These are phyloP conservation scores for Scortechinia acanthostroma DNA, from an alignment of 2,329 filamentous ascomycete genomes.

Conservation along the genomic window DNA sequence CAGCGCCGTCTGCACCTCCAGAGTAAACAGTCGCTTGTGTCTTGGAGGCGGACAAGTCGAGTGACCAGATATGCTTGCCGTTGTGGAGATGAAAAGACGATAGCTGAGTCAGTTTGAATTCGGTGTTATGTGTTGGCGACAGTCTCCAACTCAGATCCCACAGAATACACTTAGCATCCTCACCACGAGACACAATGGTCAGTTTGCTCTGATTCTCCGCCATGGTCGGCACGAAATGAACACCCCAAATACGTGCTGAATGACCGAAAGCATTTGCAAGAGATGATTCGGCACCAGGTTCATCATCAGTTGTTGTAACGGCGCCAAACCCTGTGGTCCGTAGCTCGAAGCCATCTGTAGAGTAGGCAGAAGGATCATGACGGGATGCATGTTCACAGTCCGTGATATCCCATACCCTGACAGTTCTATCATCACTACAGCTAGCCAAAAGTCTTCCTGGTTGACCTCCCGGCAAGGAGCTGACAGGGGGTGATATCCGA, in stretches of 20 bases:
- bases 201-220: constrained; percentile 8
- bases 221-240: constrained; percentile 33
- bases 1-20: constrained; percentile 51
- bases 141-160: constrained; percentile 29
- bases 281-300: constrained; percentile 16
- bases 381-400: constrained; percentile 23
- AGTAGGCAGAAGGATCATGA: constrained; percentile 9
- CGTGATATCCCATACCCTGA: constrained; percentile 53
- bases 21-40: constrained; percentile 22
- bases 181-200: constrained; percentile 46
- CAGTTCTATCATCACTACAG: constrained; percentile 58
- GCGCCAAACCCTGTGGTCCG: constrained; percentile 5
- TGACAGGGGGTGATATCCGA: constrained; percentile 31
- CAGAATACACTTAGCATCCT: constrained; percentile 47
- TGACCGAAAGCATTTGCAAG: constrained; percentile 47
- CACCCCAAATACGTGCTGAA: constrained; percentile 50
- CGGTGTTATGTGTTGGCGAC: constrained; percentile 1
- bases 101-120: constrained; percentile 18
- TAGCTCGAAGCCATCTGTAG: constrained; percentile 7
- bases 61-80: constrained; percentile 60
- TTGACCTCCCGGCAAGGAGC: constrained; percentile 8
- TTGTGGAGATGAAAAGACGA: constrained; percentile 35
- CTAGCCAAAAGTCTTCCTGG: constrained; percentile 42
- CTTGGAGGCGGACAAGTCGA: constrained; percentile 15
- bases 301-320: constrained; percentile 8